Base-by-base conservation (phyloP, 371 early-diverging fungal genomes). In the Mucor ambiguus region DNA sequence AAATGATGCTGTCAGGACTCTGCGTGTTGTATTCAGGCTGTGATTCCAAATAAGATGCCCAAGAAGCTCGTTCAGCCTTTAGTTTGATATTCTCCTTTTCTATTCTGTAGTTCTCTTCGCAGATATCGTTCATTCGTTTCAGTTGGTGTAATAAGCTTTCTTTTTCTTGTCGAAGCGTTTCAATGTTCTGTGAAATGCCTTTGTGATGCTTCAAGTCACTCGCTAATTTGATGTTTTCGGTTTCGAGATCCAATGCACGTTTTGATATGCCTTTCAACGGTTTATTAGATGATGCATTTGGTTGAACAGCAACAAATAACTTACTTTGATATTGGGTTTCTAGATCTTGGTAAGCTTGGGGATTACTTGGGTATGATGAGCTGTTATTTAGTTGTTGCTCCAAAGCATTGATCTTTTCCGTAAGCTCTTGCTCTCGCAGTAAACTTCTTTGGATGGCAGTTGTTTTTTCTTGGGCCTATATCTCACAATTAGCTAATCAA, bases 71-170 rank as follows among this genome's bases (percentile, higher is more conserved):
- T 33, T 80, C 78, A 38, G 74, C 72, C n/a, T 55, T 60, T 16
- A 78, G 57, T 11, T 76, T 61, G 0, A 74, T 72, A 26, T 75
- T 79, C 52, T 79, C 70, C 5, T 76, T 72, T 58, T 82, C 78
- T 6, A 76, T 59, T 52, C 58, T 69, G 1, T 68, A 68, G 12
- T 73, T 70, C 18, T 71, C 64, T 35, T 65, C 55, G 9, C 77
- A 68, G n/a, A 81, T 63, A 10, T 75, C 68, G 30, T 70, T 70
- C 48, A 76, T 38, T 64, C 67, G 54, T 48, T 65, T 67, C 11
- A 78, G 61, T 30, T 73, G 64, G 26, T 72, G 67, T 38, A 73
- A 58, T 38, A 81, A 30, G n/a, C 44, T 20, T 46, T 68, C 18
- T 60, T 37, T 56, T 75, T 78, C 38, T 75, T 66, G 28, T 77